Conservation (phyloP, 2,329 filamentous ascomycete species). For the Sporothrix pallida region DNA sequence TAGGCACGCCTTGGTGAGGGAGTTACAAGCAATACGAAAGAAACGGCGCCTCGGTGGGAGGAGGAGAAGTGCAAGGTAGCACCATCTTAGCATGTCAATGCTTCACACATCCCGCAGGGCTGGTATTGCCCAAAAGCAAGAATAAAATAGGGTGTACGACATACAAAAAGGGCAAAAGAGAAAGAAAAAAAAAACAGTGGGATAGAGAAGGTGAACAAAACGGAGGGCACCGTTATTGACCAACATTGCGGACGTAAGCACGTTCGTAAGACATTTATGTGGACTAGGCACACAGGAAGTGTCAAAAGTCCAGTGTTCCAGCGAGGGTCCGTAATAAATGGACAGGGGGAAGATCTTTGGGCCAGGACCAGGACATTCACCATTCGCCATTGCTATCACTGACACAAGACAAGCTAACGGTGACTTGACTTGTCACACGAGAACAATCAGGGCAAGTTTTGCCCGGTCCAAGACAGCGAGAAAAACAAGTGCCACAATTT, state of each 20-base stretch:
- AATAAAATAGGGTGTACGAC: background rate
- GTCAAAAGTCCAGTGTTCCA: background rate
- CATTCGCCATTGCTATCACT: background rate
- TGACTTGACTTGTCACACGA: background rate
- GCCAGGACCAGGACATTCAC: background rate
- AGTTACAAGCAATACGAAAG: background rate
- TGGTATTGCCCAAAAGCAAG: background rate
- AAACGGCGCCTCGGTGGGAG: background rate
- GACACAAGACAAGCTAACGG: background rate
- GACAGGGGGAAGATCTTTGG: background rate
- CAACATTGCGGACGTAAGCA: too few relatives aligned
- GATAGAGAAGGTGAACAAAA: background rate
- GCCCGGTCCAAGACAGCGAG: background rate
- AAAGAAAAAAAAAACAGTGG: background rate
- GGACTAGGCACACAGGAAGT: too few relatives aligned
- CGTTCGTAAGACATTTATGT: too few relatives aligned
- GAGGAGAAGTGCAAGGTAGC: background rate
- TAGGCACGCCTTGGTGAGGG: slow-evolving; percentile 2
- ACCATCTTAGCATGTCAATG: background rate
- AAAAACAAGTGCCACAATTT: too few relatives aligned
- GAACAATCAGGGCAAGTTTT: background rate
- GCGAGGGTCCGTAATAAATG: background rate
- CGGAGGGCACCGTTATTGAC: too few relatives aligned
- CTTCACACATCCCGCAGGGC: background rate
- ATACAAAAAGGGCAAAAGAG: background rate